phyloP scores from a whole-genome alignment of 768 basidiomycete species.

The Boletus rubropictus region DNA sequence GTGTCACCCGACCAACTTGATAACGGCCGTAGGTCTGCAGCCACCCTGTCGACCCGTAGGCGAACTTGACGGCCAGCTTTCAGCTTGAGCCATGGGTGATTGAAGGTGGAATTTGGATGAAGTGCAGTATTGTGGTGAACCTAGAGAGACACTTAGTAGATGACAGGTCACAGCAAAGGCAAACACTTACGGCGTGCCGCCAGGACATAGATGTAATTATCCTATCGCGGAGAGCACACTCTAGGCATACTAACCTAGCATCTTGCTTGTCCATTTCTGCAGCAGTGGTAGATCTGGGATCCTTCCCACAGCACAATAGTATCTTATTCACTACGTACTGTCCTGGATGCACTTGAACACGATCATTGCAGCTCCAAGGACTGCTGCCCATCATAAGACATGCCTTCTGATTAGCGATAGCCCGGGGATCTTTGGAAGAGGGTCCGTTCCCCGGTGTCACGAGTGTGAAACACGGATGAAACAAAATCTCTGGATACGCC shows the following conservation, averaged over 20 bases:
- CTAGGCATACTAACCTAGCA: conserved; percentile 14
- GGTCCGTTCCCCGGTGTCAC: conserved; percentile 3
- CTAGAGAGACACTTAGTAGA: conserved; percentile 6
- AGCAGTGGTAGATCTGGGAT: conserved; percentile 20
- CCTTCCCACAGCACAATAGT: conserved; percentile 17
- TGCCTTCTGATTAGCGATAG: conserved; percentile 21
- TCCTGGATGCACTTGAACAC: conserved; percentile 19
- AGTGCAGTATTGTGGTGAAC: conserved; percentile 14
- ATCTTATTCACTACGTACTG: conserved; percentile 12
- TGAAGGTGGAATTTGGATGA: conserved; percentile 10
- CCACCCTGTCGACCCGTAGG: background rate
- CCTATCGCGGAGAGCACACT: conserved; percentile 11
- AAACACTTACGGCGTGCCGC: conserved; percentile 20
- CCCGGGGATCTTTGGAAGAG: conserved; percentile 16
- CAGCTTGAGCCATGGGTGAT: conserved; percentile 10
- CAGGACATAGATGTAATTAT: conserved; percentile 16
- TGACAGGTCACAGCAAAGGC: background rate
- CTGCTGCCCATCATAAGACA: conserved; percentile 20
- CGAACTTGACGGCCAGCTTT: background rate
- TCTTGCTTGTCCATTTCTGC: conserved; percentile 25
- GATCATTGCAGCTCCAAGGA: conserved; percentile 19
- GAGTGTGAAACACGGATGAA: conserved; percentile 25
- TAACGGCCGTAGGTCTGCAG: background rate
- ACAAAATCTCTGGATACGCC: conserved; percentile 25
- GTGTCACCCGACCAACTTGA: background rate